phyloP scores from a whole-genome alignment of 2,329 filamentous ascomycete species.

The Lasiodiplodia hormozganensis region DNA sequence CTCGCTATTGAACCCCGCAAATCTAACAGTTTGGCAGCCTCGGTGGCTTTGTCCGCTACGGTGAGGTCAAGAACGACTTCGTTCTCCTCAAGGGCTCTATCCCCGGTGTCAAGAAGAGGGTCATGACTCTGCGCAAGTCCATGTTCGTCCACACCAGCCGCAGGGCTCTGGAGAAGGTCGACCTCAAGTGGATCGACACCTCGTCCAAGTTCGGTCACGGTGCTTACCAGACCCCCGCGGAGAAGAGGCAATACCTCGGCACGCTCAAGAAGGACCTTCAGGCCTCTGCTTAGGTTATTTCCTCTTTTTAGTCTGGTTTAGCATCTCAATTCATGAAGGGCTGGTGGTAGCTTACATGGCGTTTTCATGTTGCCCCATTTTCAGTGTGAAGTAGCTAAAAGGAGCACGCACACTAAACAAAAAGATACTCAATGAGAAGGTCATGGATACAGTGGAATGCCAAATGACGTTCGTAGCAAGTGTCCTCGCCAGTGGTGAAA shows the following conservation, averaged over 20 bases:
- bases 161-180: conserved; percentile 97
- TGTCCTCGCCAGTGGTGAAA: background rate
- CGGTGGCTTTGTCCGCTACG: conserved; percentile 99
- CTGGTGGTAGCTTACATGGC: conserved; percentile 46
- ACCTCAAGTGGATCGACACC: conserved; percentile 99
- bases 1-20: background rate
- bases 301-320: conserved; percentile 28
- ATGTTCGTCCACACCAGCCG: conserved; percentile 97
- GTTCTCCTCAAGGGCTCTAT: conserved; percentile 97
- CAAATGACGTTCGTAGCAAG: conserved; percentile 6
- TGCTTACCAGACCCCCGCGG: conserved; percentile 96
- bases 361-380: conserved; percentile 34
- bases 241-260: conserved; percentile 98
- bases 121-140: conserved; percentile 98
- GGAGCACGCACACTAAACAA: conserved; percentile 26
- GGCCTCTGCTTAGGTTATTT: conserved; percentile 55
- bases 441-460: conserved; percentile 29
- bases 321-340: conserved; percentile 41
- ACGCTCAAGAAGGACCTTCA: conserved; percentile 97
- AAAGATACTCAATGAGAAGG: conserved; percentile 30
- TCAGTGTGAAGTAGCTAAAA: conserved; percentile 25
- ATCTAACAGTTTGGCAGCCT: conserved; percentile 68
- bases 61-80: conserved; percentile 99
- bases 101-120: conserved; percentile 98
- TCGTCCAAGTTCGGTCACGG: conserved; percentile 99